Percentiles rank a stretch among this genome's conserved stretches.
Evolutionary conservation across 2,329 filamentous ascomycete species (phyloP).

Genomic region (Clarireedia sp.): DNA sequence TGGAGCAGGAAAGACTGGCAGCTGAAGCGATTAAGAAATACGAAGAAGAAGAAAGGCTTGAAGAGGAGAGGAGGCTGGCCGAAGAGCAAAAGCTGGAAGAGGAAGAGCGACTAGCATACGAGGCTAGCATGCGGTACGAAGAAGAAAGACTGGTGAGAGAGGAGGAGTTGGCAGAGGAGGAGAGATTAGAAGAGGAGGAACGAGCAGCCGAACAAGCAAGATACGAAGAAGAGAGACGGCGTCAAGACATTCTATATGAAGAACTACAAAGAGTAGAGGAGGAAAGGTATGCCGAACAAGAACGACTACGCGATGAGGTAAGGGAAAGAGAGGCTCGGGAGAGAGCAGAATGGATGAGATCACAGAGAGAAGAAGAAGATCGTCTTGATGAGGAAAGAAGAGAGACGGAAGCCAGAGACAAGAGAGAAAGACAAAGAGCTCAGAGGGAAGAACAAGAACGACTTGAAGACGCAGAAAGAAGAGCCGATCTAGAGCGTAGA

Average conservation of each 20-base stretch:
- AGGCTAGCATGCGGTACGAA: background rate
- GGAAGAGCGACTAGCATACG: background rate
- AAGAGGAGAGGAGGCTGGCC: background rate
- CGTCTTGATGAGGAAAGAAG: constrained; percentile 2
- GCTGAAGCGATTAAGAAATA: constrained; percentile 10
- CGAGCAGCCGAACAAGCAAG: constrained; percentile 3
- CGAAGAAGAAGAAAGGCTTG: constrained; percentile 1
- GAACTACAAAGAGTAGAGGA: constrained; percentile 3
- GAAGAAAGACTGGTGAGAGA: constrained; percentile 5
- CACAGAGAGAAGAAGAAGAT: constrained; percentile 4
- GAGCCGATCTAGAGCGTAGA: background rate
- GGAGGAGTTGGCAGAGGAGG: background rate
- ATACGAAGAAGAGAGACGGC: background rate
- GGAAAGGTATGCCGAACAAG: constrained; percentile 1
- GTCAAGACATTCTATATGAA: constrained; percentile 2
- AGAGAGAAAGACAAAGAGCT: background rate
- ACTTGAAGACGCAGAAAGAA: constrained; percentile 8
- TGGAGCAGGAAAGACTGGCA: constrained; percentile 3
- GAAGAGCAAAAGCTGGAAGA: background rate
- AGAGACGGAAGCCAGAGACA: background rate
- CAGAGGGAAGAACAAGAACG: constrained; percentile 5
- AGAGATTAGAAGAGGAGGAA: constrained; percentile 1
- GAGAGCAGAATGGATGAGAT: background rate
- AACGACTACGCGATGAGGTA: background rate
- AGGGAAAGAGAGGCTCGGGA: constrained; percentile 1